Base-by-base conservation (phyloP, 257 asterid species). In the Nicotiana undulata region DNA sequence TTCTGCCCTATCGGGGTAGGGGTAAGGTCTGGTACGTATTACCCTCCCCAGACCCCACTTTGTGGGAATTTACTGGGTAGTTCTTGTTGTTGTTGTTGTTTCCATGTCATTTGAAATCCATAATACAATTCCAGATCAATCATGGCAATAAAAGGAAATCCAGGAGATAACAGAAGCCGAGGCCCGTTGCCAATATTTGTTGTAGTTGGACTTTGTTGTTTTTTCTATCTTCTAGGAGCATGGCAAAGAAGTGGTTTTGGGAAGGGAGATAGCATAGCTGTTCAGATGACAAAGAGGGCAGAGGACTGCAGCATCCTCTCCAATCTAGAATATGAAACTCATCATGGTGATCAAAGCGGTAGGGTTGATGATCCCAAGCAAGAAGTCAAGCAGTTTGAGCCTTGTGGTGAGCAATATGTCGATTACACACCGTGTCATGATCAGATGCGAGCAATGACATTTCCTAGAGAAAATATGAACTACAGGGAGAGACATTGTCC, bases 121-220 rank as follows among this genome's bases (percentile, higher is more conserved):
- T 22, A 24, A 24, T 49, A 3, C 49, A 31, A 51, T 75, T 29
- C 31, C 59, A 77, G 85, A 79, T 77, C 52, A 59, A 37, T 77
- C 67, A 82, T 82, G 85, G 85, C 85, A 40, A 82, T 79, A 65
- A 82, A 82, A 82, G 85, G 75, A 68, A 77, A 82, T 82, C 74
- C 85, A 7, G 82, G 85, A 66, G 83, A 79, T 34, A 83, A 83
- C 65, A 83, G 72, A 79, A 70, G 80, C 52, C 44, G 85, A 77
- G 80, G 81, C 29, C 64, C 83, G 3, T 20, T 63, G 2, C 79
- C 80, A 24, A 55, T 83, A 65, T 66, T 83, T 44, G 18, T 83
- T 55, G 82, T 82, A 32, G 79, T 34, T 12, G 79, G 79, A 29
- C 67, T 82, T 32, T 77, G 82, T 83, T 67, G 85, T 79, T 83